Percentiles rank a stretch among this genome's conserved stretches.
phyloP scores from a whole-genome alignment of 441 rosid genomes.

The Jatropha multifida region DNA sequence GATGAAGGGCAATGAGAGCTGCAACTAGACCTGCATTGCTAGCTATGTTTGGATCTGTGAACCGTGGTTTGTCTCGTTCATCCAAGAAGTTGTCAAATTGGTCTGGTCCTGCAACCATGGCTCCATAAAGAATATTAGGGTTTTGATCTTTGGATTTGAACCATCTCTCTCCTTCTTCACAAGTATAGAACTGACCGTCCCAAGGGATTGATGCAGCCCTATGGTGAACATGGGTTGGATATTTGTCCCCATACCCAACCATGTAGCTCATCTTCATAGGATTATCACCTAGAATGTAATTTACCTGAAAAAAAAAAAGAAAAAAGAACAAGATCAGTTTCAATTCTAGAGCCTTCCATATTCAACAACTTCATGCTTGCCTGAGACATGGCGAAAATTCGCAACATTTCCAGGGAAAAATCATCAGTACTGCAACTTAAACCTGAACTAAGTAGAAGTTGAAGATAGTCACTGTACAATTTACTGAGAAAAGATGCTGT shows the following conservation, averaged over 20 bases:
- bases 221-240: slow-evolving; percentile 84
- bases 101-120: slow-evolving; percentile 91
- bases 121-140: slow-evolving; percentile 74
- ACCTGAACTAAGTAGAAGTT: slow-evolving; percentile 40
- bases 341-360: slow-evolving; percentile 11
- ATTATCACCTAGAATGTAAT: slow-evolving; percentile 88
- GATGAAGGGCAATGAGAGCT: slow-evolving; percentile 55
- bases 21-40: slow-evolving; percentile 93
- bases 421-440: slow-evolving; percentile 22
- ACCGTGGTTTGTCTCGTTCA: slow-evolving; percentile 69
- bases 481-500: slow-evolving; percentile 57
- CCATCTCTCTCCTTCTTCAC: slow-evolving; percentile 59
- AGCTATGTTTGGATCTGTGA: slow-evolving; percentile 89
- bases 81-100: slow-evolving; percentile 76
- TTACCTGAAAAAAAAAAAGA: slow-evolving; percentile 39
- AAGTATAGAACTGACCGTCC: slow-evolving; percentile 47
- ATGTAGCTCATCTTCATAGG: slow-evolving; percentile 90
- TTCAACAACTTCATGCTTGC: slow-evolving; percentile 25
- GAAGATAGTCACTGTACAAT: slow-evolving; percentile 55
- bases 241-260: slow-evolving; percentile 90
- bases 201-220: slow-evolving; percentile 75
- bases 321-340: background rate
- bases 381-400: slow-evolving; percentile 49
- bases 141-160: slow-evolving; percentile 58
- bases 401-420: slow-evolving; percentile 38